Evolutionary conservation across 2,329 filamentous ascomycete species (phyloP).

Genomic region (Albophoma yamanashiensis): DNA sequence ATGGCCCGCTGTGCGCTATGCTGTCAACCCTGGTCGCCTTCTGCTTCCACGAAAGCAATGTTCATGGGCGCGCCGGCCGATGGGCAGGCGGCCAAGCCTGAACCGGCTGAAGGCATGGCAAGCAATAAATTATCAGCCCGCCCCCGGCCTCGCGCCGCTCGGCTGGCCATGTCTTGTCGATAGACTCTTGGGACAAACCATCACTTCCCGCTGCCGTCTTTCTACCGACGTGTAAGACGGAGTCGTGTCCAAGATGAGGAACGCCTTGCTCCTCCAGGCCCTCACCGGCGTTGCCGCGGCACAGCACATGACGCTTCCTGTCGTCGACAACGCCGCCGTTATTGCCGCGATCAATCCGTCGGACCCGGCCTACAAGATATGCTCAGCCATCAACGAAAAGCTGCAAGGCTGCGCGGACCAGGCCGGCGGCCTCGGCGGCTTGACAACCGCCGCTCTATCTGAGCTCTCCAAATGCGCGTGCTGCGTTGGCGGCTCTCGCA

Average conservation of each 20-base stretch:
- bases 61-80: neutral
- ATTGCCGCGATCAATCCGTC: slow-evolving; percentile 13
- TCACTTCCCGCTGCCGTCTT: neutral
- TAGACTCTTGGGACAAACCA: neutral
- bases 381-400: slow-evolving; percentile 10
- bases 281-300: slow-evolving; percentile 14
- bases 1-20: no score
- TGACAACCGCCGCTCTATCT: slow-evolving; percentile 11
- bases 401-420: slow-evolving; percentile 11
- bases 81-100: neutral
- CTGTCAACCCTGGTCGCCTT: neutral
- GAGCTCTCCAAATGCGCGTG: slow-evolving; percentile 17
- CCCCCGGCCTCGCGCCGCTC: neutral
- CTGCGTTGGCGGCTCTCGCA: slow-evolving; percentile 9
- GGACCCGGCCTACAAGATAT: slow-evolving; percentile 14
- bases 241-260: slow-evolving; percentile 14
- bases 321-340: slow-evolving; percentile 10
- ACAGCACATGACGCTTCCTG: slow-evolving; percentile 11
- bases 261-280: slow-evolving; percentile 8
- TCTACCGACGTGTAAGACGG: neutral
- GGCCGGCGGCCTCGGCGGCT: slow-evolving; percentile 12
- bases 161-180: neutral
- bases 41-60: neutral
- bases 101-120: neutral
- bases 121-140: neutral